Percentiles rank a stretch among this genome's conserved stretches.
Conservation (phyloP, 2,329 filamentous ascomycete genomes). For the Hypomyces perniciosus region DNA sequence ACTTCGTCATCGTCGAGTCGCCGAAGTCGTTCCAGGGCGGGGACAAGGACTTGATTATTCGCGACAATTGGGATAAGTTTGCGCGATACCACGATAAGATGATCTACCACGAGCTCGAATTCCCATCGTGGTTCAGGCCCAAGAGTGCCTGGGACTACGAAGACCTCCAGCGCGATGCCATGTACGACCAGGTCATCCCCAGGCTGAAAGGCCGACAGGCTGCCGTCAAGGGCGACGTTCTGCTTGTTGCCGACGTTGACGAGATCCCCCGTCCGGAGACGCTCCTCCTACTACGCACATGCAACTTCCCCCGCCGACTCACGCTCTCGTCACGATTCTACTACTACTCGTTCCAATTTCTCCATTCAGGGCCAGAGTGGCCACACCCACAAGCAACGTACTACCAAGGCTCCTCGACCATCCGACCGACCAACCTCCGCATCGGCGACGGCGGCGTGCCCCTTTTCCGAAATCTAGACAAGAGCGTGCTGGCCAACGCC, state of each 20-base stretch:
- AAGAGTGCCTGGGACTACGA: conserved; percentile 44
- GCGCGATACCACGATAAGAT: conserved; percentile 52
- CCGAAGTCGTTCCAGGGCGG: conserved; percentile 51
- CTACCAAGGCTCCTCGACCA: conserved; percentile 40
- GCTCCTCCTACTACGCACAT: conserved; percentile 42
- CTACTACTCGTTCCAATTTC: conserved; percentile 53
- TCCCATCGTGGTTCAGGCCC: conserved; percentile 35
- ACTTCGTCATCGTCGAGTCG: conserved; percentile 59
- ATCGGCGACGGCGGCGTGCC: conserved; percentile 38
- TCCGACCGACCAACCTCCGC: conserved; percentile 49
- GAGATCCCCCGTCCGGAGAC: conserved; percentile 51
- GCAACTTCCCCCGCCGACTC: conserved; percentile 46
- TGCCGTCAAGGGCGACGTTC: conserved; percentile 45
- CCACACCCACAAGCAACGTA: conserved; percentile 54
- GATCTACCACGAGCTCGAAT: conserved; percentile 50
- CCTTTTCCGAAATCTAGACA: conserved; percentile 35
- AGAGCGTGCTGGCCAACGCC: conserved; percentile 41
- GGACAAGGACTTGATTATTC: conserved; percentile 48
- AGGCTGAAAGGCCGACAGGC: conserved; percentile 34
- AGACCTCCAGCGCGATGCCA: conserved; percentile 48
- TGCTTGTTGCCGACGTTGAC: conserved; percentile 56
- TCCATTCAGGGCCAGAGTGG: conserved; percentile 39
- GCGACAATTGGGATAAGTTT: conserved; percentile 47
- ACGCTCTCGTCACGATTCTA: conserved; percentile 48
- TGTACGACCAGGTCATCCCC: conserved; percentile 52